These are phyloP conservation scores for Elsinoe ampelina DNA, from an alignment of 2,329 filamentous ascomycete species.

Conservation along the genomic window DNA sequence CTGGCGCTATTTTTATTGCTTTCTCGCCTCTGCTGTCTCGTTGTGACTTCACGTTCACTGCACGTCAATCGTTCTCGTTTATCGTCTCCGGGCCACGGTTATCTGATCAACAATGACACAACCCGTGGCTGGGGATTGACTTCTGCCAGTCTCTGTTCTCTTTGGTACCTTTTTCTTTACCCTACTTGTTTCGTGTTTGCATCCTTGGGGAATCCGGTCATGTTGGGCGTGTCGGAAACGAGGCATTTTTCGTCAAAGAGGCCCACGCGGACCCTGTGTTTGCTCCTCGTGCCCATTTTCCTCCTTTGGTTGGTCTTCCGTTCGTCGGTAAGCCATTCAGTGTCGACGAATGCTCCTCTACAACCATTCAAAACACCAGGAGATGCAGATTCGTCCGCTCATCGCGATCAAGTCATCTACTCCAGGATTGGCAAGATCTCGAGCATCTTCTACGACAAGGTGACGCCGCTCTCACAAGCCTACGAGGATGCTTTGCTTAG, in stretches of 20 bases:
- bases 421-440: constrained; percentile 8
- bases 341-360: not conserved
- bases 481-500: constrained; percentile 3
- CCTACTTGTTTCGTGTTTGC: not conserved
- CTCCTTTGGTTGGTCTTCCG: not conserved
- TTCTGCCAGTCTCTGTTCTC: not conserved
- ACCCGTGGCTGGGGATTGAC: too few relatives aligned
- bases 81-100: too few relatives aligned
- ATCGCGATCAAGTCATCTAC: not conserved
- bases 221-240: not conserved
- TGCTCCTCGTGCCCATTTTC: not conserved
- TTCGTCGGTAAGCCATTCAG: not conserved
- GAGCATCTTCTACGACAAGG: constrained; percentile 3
- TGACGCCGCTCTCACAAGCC: not conserved
- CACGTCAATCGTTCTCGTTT: too few relatives aligned
- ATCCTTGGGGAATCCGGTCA: not conserved
- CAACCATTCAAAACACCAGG: not conserved
- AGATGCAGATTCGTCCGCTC: not conserved
- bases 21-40: too few relatives aligned
- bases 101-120: too few relatives aligned
- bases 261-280: not conserved
- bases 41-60: too few relatives aligned
- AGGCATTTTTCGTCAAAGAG: not conserved
- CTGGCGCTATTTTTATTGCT: too few relatives aligned
- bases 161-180: not conserved